These are phyloP conservation scores for Triangularia verruculosa DNA, from an alignment of 2,329 filamentous ascomycete species.

Conservation along the genomic window DNA sequence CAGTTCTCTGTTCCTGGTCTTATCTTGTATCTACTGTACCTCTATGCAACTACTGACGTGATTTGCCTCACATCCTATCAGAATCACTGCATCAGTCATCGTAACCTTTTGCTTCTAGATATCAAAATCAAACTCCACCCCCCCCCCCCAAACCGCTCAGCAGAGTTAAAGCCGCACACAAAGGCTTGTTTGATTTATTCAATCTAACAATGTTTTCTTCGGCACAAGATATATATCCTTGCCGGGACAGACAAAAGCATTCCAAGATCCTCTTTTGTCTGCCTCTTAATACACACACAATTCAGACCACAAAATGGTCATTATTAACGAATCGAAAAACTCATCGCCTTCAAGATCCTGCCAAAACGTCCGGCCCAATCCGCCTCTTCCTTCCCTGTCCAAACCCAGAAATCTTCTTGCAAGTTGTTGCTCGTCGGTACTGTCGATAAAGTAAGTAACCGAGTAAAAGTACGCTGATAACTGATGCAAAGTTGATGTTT, in stretches of 20 bases:
- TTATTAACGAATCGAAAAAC: neutral
- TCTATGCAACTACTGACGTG: neutral
- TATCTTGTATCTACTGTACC: neutral
- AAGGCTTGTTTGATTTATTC: neutral
- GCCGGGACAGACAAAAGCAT: neutral
- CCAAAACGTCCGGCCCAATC: too few relatives aligned
- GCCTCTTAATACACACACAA: neutral
- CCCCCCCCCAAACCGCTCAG: neutral
- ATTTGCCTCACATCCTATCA: neutral
- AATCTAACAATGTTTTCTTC: neutral
- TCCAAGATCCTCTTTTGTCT: too few relatives aligned
- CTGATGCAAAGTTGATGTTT: neutral
- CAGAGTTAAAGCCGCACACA: neutral
- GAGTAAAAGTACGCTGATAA: neutral
- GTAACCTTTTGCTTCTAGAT: too few relatives aligned
- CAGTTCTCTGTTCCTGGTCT: neutral
- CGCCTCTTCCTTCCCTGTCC: neutral
- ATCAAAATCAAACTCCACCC: neutral
- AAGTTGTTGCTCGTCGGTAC: neutral
- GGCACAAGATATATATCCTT: neutral
- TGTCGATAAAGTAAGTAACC: too few relatives aligned
- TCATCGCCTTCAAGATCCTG: neutral
- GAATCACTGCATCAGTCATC: too few relatives aligned
- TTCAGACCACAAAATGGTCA: neutral
- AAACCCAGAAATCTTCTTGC: neutral